Base-by-base conservation (phyloP, 306 rosid genomes). In the Cicer judaicum region DNA sequence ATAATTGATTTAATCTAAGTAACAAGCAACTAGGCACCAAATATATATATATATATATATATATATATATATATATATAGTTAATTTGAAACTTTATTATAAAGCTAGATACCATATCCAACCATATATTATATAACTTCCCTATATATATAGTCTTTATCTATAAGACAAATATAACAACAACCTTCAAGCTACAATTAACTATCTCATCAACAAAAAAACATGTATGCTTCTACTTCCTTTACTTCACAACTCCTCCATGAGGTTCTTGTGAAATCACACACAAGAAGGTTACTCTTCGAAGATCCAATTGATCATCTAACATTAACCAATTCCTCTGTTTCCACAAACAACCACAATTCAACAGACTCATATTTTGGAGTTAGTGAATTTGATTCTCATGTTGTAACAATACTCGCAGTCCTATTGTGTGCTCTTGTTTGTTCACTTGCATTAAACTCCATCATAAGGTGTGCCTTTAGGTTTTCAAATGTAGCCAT, bases 381-480 rank as follows among this genome's bases (percentile, higher is more conserved):
- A 3, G 85, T 73, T 57, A 79, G 14, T 43, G 74, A 82, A 52
- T 84, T 94, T 10, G 92, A 89, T 57, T 84, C 95, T 0, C 90
- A 94, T 16, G 92, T 90, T 13, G 88, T 94, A 5, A 88, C 92
- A 96, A 89, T 94, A 46, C 92, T 92, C 34, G 85, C 93, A 3
- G 89, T 94, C 65, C 87, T 94, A 16, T 24, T 94, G 19, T 94
- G 95, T 47, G 97, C 95, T 9, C 78, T 94, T 3, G 81, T 94
- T 34, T 90, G 95, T 76, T 92, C 97, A 0, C 81, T 94, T 5
- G 96, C 92, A 2, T 71, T 94, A 24, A 94, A 94, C 78, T 86
- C 92, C 59, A 84, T 94, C 76, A 84, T 92, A n/a, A 82, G 89
- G 82, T 92, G 97, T 55, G 91, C 80, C 16, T 72, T 92, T 8